These are phyloP conservation scores for Beauveria varroae DNA, from an alignment of 2,329 filamentous ascomycete genomes.

Conservation along the genomic window DNA sequence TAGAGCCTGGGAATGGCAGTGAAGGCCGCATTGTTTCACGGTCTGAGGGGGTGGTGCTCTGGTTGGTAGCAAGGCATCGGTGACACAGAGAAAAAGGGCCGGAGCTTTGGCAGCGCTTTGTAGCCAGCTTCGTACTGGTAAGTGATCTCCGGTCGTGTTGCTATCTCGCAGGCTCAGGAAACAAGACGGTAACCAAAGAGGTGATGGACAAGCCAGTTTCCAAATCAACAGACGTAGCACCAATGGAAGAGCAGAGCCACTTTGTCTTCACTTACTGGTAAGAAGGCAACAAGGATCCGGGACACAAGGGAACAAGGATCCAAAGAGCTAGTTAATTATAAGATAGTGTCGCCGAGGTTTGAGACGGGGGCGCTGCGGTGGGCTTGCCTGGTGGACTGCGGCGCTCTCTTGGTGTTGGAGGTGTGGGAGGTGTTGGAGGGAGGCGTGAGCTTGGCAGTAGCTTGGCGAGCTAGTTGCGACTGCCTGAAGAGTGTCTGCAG, in stretches of 20 bases:
- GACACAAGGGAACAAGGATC: neutral
- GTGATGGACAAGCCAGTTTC: neutral
- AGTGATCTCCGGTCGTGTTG: neutral
- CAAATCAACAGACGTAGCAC: neutral
- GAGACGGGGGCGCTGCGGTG: conserved; percentile 8
- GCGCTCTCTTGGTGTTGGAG: neutral
- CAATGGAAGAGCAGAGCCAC: conserved; percentile 8
- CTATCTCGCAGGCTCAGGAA: neutral
- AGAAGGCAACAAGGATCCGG: neutral
- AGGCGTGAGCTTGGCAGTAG: neutral
- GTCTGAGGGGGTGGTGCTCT: neutral
- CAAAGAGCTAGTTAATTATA: neutral
- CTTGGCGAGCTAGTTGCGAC: neutral
- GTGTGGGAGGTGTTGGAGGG: neutral
- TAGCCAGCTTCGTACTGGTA: neutral
- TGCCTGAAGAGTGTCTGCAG: neutral
- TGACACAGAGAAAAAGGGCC: neutral
- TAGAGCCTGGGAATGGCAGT: neutral
- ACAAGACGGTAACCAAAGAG: neutral
- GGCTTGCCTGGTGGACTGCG: neutral
- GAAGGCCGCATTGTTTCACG: neutral
- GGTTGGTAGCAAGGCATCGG: neutral
- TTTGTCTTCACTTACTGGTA: neutral
- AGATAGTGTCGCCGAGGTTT: conserved; percentile 7
- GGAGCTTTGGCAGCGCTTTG: neutral